Conservation (phyloP, 2,329 filamentous ascomycete genomes). For the Fusarium burgessii region DNA sequence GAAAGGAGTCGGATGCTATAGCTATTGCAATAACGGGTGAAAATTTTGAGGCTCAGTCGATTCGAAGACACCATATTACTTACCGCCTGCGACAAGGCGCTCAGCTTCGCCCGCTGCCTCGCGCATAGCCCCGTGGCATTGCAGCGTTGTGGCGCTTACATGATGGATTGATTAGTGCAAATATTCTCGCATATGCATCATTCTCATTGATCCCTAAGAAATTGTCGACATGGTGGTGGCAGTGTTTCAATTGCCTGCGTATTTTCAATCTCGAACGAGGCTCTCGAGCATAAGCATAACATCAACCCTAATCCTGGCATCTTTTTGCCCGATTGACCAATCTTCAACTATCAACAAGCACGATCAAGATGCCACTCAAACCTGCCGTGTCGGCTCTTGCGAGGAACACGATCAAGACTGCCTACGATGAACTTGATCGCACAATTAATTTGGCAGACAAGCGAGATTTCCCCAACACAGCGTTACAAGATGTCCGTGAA, state of each 20-base stretch:
- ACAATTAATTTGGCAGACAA: conserved; percentile 23
- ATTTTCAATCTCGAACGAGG: background rate
- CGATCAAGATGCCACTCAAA: conserved; percentile 17
- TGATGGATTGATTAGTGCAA: background rate
- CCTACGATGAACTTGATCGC: conserved; percentile 22
- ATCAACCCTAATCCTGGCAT: background rate
- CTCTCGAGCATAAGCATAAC: background rate
- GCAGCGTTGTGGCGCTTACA: background rate
- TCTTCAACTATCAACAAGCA: background rate
- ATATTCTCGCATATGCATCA: background rate
- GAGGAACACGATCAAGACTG: conserved; percentile 1
- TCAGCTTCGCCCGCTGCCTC: background rate
- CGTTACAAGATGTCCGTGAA: conserved; percentile 13
- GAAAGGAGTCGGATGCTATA: background rate
- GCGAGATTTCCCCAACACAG: background rate
- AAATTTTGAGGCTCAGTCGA: too few species aligned
- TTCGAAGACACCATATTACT: too few species aligned
- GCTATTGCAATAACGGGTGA: background rate
- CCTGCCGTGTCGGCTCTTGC: conserved; percentile 16
- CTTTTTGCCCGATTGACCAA: too few species aligned
- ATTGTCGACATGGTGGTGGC: conserved; percentile 8
- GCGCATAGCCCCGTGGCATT: background rate
- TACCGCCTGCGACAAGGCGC: background rate
- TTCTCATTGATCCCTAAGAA: too few species aligned
- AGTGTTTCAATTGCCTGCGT: background rate